Evolutionary conservation across 2,329 filamentous ascomycete genomes (phyloP), one percentile per base, ranked within the genome.

Genomic region (Akanthomyces uredinophilus): DNA sequence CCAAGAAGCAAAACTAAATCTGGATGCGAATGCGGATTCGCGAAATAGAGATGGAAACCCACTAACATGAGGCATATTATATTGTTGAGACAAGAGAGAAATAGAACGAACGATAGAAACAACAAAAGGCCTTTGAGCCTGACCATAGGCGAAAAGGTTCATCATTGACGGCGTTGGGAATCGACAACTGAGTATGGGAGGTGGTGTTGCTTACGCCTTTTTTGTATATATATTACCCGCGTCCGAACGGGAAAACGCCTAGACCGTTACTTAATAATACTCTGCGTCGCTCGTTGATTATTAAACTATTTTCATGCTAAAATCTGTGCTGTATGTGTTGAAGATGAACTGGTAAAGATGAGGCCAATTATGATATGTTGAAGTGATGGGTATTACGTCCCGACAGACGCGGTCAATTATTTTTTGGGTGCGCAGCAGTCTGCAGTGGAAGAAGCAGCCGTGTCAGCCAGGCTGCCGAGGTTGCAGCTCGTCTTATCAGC

Each of bases 1-100:
- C 81, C 66, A 87, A 87, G 81, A 92, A 92, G 72, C 66, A 69
- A 82, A 82, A 89, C 78, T 89, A 84, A 78, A 73, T 53, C 20
- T 16, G 18, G 18, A 47, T 13, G 14, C 20, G 6, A 11, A 20
- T 18, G 54, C 41, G 10, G 43, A 32, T 39, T 46, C 20, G 41
- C 29, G 39, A 43, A 4, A 49, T 11, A 14, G 29, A 37, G 52
- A 43, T 32, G 43, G 22, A 58, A 39, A 50, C 27, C 20, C 51
- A 55, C 20, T 18, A 49, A n/a, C 32, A 39, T 11, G 29, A 37
- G 49, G 59, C 32, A 55, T 43, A 41, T 55, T 49, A 55, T 43
- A 41, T 55, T 49, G 16, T 29, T 43, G 59, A 29, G 37, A 54
- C 41, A 29, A 44, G 27, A 35, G 43, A 44, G 51, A 14, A 62